Conservation (phyloP, 208 protist species). For the Trichomonas tenax region DNA sequence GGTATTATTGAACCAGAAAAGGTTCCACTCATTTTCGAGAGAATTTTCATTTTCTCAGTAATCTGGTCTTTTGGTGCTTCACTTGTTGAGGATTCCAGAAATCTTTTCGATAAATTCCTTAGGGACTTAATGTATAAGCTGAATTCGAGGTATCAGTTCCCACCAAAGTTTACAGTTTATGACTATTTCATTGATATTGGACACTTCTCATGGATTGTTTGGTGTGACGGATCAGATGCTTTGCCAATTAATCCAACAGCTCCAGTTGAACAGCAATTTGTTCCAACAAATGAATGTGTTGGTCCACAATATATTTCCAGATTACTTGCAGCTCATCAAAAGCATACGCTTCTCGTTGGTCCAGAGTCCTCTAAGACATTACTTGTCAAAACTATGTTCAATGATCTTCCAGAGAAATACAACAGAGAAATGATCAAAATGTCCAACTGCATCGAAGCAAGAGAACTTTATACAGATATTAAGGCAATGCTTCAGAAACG, state of each 20-base stretch:
- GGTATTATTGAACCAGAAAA: background rate
- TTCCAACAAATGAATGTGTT: slow-evolving; percentile 12
- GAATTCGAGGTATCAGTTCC: slow-evolving; percentile 55
- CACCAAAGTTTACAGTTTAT: background rate
- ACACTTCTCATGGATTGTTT: slow-evolving; percentile 24
- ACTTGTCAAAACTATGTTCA: background rate
- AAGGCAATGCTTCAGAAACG: background rate
- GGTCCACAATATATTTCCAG: background rate
- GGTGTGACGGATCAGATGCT: background rate
- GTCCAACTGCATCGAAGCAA: background rate
- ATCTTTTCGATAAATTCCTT: slow-evolving; percentile 56
- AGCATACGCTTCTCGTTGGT: background rate
- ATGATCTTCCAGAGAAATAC: background rate
- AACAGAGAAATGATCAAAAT: background rate
- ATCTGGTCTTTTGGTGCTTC: slow-evolving; percentile 84
- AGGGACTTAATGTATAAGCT: slow-evolving; percentile 58
- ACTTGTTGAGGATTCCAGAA: slow-evolving; percentile 60
- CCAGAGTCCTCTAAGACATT: background rate
- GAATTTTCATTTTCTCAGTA: slow-evolving; percentile 59
- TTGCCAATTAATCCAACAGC: background rate
- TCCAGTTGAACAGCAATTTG: background rate
- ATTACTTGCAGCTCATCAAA: background rate
- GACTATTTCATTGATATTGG: slow-evolving; percentile 24
- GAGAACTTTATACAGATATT: background rate
- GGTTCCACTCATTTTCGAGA: background rate